phyloP scores from a whole-genome alignment of 345 rosid genomes.

The Eucalyptus sp. region DNA sequence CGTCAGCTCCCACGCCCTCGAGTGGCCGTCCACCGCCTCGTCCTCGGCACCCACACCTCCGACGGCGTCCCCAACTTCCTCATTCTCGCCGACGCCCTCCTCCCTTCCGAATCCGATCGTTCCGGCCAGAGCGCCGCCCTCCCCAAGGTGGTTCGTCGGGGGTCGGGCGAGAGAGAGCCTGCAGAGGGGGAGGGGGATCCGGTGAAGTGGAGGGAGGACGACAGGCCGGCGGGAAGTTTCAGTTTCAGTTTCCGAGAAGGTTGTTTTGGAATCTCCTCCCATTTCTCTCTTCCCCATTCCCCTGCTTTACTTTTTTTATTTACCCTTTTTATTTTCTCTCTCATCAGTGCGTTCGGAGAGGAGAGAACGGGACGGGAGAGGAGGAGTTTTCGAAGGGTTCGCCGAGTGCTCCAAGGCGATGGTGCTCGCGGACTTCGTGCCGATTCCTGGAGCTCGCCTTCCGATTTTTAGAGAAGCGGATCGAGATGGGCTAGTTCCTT shows the following conservation, averaged over 20 bases:
- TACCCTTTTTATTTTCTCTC: too few species aligned
- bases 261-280: background rate
- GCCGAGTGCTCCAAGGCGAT: background rate
- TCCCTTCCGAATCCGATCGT: slow-evolving; percentile 44
- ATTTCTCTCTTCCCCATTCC: background rate
- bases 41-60: slow-evolving; percentile 82
- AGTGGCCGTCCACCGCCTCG: slow-evolving; percentile 80
- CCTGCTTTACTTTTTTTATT: too few species aligned
- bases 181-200: too few species aligned
- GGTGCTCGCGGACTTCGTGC: background rate
- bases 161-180: too few species aligned
- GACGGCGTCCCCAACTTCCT: slow-evolving; percentile 62
- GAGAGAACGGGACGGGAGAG: background rate
- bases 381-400: background rate
- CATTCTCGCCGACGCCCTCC: slow-evolving; percentile 60
- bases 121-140: background rate
- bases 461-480: background rate
- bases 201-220: background rate
- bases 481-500: background rate
- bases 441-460: background rate
- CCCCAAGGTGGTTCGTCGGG: background rate
- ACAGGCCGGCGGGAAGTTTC: too few species aligned
- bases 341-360: background rate
- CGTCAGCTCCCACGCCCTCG: slow-evolving; percentile 66
- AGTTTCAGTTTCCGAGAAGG: background rate